These are phyloP conservation scores for Penicillium sp. DNA, from an alignment of 2,329 filamentous ascomycete genomes.

Conservation along the genomic window DNA sequence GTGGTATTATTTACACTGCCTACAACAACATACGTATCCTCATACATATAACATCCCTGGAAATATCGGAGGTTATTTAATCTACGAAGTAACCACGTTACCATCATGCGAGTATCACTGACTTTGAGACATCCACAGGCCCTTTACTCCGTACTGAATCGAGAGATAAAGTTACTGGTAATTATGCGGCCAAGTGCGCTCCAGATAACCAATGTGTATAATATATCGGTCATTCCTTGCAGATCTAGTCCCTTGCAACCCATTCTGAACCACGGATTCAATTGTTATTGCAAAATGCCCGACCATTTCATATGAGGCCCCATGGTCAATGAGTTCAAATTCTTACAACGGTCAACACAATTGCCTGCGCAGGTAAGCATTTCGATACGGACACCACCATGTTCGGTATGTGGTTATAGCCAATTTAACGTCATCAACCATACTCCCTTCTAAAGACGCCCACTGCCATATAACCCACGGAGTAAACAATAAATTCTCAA, in stretches of 20 bases:
- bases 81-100: background rate
- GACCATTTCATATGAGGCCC: background rate
- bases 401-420: background rate
- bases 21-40: background rate
- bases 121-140: background rate
- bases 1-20: background rate
- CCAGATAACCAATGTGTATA: background rate
- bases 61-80: background rate
- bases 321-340: background rate
- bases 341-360: background rate
- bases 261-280: background rate
- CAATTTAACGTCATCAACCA: background rate
- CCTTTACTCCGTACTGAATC: background rate
- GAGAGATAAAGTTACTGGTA: background rate
- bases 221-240: conserved; percentile 5
- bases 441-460: background rate
- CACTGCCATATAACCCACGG: too few relatives aligned
- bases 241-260: conserved; percentile 6
- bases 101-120: background rate
- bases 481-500: background rate
- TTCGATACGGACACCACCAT: background rate
- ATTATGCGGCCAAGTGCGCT: background rate
- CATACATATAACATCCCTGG: background rate
- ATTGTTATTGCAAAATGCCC: background rate
- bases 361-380: background rate